A percentile compares a stretch with the other conserved stretches of the same genome.
These are phyloP conservation scores for Xylaria grammica DNA, from an alignment of 495 filamentous ascomycete species.

Conservation along the genomic window DNA sequence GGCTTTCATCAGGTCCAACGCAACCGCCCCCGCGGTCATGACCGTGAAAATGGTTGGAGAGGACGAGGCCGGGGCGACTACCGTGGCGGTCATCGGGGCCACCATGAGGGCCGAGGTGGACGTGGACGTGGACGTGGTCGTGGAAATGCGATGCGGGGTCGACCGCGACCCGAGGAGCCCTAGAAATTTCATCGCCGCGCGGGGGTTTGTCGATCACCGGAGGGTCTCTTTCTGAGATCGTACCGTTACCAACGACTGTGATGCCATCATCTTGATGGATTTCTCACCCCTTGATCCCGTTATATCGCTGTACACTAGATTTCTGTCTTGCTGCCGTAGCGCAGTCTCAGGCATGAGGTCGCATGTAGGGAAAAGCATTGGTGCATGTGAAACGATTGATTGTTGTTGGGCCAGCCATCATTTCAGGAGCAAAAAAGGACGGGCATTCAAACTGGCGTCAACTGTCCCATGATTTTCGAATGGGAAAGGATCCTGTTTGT, in stretches of 20 bases:
- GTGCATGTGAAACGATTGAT: slow-evolving; percentile 22
- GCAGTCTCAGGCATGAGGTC: slow-evolving; percentile 17
- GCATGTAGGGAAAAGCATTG: slow-evolving; percentile 23
- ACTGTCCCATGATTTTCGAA: slow-evolving; percentile 26
- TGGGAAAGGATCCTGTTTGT: slow-evolving; percentile 31
- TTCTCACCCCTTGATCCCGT: slow-evolving; percentile 15
- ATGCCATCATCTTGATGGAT: slow-evolving; percentile 8
- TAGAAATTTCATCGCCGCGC: slow-evolving; percentile 40
- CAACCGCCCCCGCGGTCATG: slow-evolving; percentile 54
- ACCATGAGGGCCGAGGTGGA: slow-evolving; percentile 51
- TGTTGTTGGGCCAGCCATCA: slow-evolving; percentile 20
- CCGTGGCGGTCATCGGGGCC: slow-evolving; percentile 60
- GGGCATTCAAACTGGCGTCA: slow-evolving; percentile 34
- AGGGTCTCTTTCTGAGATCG: slow-evolving; percentile 13
- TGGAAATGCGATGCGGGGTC: slow-evolving; percentile 36
- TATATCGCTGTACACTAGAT: slow-evolving; percentile 24
- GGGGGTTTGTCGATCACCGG: slow-evolving; percentile 22
- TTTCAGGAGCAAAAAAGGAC: slow-evolving; percentile 23
- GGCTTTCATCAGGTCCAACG: slow-evolving; percentile 75
- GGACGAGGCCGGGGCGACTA: slow-evolving; percentile 61
- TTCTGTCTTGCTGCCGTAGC: slow-evolving; percentile 18
- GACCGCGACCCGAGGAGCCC: slow-evolving; percentile 42
- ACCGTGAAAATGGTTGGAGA: slow-evolving; percentile 55
- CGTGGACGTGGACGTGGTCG: slow-evolving; percentile 54
- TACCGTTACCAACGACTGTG: slow-evolving; percentile 16